Evolutionary conservation across 2,329 filamentous ascomycete genomes (phyloP).

Genomic region (Microsporum canis): DNA sequence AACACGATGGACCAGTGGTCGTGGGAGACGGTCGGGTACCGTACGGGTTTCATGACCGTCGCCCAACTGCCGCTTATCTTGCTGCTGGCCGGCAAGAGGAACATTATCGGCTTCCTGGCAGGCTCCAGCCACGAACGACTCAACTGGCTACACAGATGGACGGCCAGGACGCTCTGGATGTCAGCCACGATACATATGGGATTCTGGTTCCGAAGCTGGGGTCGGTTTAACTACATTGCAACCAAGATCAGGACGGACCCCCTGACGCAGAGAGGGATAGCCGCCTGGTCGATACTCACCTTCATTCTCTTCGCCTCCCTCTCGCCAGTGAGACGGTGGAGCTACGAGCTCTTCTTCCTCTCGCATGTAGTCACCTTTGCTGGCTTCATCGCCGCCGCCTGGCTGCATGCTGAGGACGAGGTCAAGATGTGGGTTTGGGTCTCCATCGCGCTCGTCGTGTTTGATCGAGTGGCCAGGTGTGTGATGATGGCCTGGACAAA

Average conservation of each 20-base stretch:
- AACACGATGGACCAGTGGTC: conserved; percentile 39
- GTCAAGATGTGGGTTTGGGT: conserved; percentile 39
- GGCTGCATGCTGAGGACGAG: conserved; percentile 37
- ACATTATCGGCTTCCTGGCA: conserved; percentile 40
- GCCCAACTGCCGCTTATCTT: conserved; percentile 46
- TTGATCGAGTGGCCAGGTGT: conserved; percentile 35
- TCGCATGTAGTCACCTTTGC: conserved; percentile 44
- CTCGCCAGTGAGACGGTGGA: conserved; percentile 38
- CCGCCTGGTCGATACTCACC: conserved; percentile 41
- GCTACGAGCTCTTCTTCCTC: conserved; percentile 45
- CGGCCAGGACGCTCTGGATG: conserved; percentile 41
- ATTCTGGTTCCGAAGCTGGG: conserved; percentile 45
- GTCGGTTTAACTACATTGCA: conserved; percentile 39
- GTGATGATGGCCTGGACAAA: conserved; percentile 31
- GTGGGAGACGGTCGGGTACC: conserved; percentile 48
- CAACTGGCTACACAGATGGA: conserved; percentile 45
- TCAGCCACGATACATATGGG: conserved; percentile 45
- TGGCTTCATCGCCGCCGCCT: conserved; percentile 39
- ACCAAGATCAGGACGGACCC: conserved; percentile 39
- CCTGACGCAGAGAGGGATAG: conserved; percentile 42
- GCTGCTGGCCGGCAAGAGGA: conserved; percentile 45
- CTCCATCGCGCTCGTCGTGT: conserved; percentile 35
- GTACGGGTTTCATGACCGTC: conserved; percentile 43
- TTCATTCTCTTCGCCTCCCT: conserved; percentile 44
- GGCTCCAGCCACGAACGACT: conserved; percentile 41